Evolutionary conservation across 1,284 basidiomycete genomes (phyloP).

Genomic region (Leccinum fallax): DNA sequence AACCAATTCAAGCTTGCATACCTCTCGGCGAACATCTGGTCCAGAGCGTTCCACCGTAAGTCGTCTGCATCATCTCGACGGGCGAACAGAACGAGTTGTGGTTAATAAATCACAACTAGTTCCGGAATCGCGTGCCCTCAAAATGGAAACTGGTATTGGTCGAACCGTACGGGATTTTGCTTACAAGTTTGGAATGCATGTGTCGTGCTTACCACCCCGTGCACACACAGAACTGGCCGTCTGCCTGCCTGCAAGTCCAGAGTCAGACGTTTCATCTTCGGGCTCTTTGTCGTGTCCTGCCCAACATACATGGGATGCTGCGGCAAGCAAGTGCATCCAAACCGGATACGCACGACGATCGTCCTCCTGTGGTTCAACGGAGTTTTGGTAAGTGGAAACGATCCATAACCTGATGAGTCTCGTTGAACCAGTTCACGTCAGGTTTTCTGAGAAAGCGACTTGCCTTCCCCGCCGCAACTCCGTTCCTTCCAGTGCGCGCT

Average conservation of each 20-base stretch:
- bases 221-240: conserved; percentile 14
- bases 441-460: conserved; percentile 17
- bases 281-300: conserved; percentile 12
- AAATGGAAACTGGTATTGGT: conserved; percentile 19
- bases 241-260: conserved; percentile 18
- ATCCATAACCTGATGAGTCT: neutral
- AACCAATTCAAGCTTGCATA: conserved; percentile 14
- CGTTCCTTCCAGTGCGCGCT: conserved; percentile 2
- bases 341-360: neutral
- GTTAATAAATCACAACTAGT: conserved; percentile 9
- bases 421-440: neutral
- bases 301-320: conserved; percentile 12
- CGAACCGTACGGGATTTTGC: conserved; percentile 12
- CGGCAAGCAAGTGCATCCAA: conserved; percentile 9
- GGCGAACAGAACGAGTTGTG: neutral
- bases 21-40: conserved; percentile 7
- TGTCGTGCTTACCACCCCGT: conserved; percentile 1
- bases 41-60: conserved; percentile 16
- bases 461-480: conserved; percentile 16
- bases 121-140: conserved; percentile 10
- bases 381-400: conserved; percentile 19
- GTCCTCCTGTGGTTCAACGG: neutral
- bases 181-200: neutral
- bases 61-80: neutral
- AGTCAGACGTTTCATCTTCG: neutral